Percentiles rank a stretch among this genome's conserved stretches.
These are phyloP conservation scores for Cordyceps pruinosa DNA, from an alignment of 2,329 filamentous ascomycete species.

Conservation along the genomic window DNA sequence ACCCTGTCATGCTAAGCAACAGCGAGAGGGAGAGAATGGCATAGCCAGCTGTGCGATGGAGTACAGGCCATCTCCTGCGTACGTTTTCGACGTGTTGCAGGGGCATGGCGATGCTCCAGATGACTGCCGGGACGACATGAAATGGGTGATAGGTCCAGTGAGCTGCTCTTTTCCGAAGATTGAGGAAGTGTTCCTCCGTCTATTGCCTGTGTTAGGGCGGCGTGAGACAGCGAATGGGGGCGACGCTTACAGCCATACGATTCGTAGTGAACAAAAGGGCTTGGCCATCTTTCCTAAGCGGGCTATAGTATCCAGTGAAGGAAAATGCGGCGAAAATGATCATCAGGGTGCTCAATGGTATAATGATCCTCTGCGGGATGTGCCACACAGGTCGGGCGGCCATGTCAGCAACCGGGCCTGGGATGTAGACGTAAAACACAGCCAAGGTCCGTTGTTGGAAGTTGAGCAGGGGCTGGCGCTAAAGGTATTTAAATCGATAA, in stretches of 20 bases:
- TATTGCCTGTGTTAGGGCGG: background rate
- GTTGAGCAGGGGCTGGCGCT: background rate
- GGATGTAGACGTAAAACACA: background rate
- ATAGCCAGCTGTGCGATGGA: constrained; percentile 1
- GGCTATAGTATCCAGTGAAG: background rate
- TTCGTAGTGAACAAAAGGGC: background rate
- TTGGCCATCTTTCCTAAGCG: background rate
- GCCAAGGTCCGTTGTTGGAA: too few species aligned
- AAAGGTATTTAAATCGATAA: background rate
- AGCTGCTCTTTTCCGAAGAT: background rate
- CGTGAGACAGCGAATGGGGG: background rate
- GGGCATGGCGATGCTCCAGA: constrained; percentile 7
- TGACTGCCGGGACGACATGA: background rate
- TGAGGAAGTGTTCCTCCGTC: background rate
- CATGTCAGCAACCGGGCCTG: background rate
- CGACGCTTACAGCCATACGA: background rate
- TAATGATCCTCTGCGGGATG: background rate
- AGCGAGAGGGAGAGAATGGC: background rate
- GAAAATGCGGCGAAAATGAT: background rate
- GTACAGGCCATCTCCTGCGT: background rate
- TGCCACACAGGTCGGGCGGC: background rate
- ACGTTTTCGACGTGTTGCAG: constrained; percentile 5
- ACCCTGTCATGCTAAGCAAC: constrained; percentile 1
- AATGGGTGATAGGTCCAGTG: background rate
- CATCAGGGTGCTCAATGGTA: background rate